Base-by-base conservation (phyloP, 768 basidiomycete genomes). In the Cyclocybe cylindracea region DNA sequence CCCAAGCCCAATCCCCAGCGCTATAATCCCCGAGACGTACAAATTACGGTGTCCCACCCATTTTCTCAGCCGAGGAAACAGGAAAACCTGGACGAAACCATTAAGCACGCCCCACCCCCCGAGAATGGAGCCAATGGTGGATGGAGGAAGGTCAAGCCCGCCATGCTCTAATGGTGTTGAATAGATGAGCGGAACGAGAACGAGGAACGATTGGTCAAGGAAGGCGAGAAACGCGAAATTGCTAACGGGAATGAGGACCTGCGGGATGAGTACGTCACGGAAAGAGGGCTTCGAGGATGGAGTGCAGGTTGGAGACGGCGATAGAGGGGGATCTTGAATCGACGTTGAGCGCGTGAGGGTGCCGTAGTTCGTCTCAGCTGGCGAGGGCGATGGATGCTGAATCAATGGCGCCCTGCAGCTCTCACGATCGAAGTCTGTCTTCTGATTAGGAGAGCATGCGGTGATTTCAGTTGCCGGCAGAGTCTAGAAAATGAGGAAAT, bases 151-250 rank as follows among this genome's bases (percentile, higher is more conserved):
- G 8, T 82, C 84, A 10, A 87, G 75, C 0, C 87, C 87, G 14
- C 88, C 87, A 2, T 80, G 69, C 9, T 68, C 68, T 39, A 81
- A 64, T 0, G 89, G 85, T 0, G 84, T 88, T 10, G 85, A 78
- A 52, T 79, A 75, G 66, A 87, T 86, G 16, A 88, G 66, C 0
- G 88, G 87, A 16, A 82, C 79, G 10, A 89, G 63, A 7, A 83
- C 77, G 41, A 78, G 78, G 54, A 79, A 75, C 1, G 80, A 65
- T 37, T 87, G 81, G 51, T 88, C 58, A 34, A 64, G 48, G n/a
- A 85, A 62, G 9, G 83, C 75, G 11, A 87, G 72, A 18, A 69
- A 58, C 0, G 72, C 78, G 61, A 86, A 87, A 58, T 86, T 86
- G 8, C 68, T 64, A 9, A 77, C 75, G 1, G 82, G 74, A 33